Conservation (phyloP, 768 basidiomycete genomes). For the Amanita inopinata region DNA sequence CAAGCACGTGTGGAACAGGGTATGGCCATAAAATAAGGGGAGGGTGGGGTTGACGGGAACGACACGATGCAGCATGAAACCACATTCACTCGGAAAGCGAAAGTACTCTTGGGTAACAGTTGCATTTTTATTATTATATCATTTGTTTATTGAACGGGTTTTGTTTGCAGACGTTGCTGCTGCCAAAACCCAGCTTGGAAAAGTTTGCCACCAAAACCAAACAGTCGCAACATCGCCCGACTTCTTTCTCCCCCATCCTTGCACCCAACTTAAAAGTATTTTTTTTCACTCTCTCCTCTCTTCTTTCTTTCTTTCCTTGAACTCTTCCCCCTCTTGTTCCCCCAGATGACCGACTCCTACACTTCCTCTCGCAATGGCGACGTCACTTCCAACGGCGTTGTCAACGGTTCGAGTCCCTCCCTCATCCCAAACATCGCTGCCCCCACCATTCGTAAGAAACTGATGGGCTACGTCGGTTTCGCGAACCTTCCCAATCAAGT, state of each 20-base stretch:
- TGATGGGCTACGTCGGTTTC: slow-evolving; percentile 93
- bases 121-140: background rate
- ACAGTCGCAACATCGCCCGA: slow-evolving; percentile 38
- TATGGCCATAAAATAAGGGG: background rate
- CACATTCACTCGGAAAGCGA: slow-evolving; percentile 1
- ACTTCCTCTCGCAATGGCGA: slow-evolving; percentile 59
- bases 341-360: slow-evolving; percentile 71
- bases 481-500: slow-evolving; percentile 99
- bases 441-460: slow-evolving; percentile 73
- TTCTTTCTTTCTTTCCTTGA: slow-evolving; percentile 20
- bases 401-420: slow-evolving; percentile 59
- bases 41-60: slow-evolving; percentile 1
- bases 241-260: slow-evolving; percentile 45
- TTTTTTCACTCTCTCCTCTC: slow-evolving; percentile 24
- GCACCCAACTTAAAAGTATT: slow-evolving; percentile 44
- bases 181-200: slow-evolving; percentile 43
- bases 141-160: slow-evolving; percentile 13
- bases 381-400: slow-evolving; percentile 45
- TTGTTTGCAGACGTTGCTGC: slow-evolving; percentile 27
- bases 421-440: slow-evolving; percentile 29
- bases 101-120: slow-evolving; percentile 23
- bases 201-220: slow-evolving; percentile 32
- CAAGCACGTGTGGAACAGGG: background rate
- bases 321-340: slow-evolving; percentile 17
- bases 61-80: slow-evolving; percentile 10